Conservation (phyloP, 495 filamentous ascomycete species). For the Penicillium canescens region DNA sequence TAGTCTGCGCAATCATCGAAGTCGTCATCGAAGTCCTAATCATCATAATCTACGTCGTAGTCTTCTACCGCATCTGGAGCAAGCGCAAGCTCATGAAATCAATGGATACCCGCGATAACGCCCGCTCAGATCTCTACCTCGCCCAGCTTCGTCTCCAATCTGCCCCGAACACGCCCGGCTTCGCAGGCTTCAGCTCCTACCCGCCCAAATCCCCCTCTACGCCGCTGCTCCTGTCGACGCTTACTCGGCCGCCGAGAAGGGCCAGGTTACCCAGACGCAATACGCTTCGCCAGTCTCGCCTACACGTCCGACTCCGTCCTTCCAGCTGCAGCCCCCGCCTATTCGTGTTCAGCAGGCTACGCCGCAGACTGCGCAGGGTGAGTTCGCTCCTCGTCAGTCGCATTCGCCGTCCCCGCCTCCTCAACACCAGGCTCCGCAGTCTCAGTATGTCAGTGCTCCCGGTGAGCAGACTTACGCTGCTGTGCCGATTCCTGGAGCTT, state of each 20-base stretch:
- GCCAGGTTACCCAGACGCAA: constrained; percentile 42
- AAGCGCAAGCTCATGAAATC: constrained; percentile 93
- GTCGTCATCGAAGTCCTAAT: constrained; percentile 89
- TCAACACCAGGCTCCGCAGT: constrained; percentile 35
- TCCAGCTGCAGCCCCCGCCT: constrained; percentile 84
- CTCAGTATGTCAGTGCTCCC: constrained; percentile 34
- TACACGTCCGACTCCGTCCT: constrained; percentile 56
- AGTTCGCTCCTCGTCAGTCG: constrained; percentile 46
- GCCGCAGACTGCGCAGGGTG: constrained; percentile 61
- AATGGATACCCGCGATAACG: constrained; percentile 93
- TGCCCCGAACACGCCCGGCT: constrained; percentile 90
- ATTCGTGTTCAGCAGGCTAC: constrained; percentile 73
- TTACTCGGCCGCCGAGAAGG: constrained; percentile 59
- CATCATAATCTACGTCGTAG: constrained; percentile 87
- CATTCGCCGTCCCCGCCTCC: constrained; percentile 24
- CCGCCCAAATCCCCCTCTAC: constrained; percentile 51
- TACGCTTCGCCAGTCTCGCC: constrained; percentile 50
- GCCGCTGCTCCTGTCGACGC: constrained; percentile 41
- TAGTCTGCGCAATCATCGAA: constrained; percentile 97
- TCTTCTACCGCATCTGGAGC: constrained; percentile 95
- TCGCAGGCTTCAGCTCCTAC: constrained; percentile 44
- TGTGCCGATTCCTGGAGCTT: constrained; percentile 55
- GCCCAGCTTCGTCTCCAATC: constrained; percentile 91
- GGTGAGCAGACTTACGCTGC: constrained; percentile 52
- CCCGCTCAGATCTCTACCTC: constrained; percentile 91